A percentile compares a stretch with the other conserved stretches of the same genome.
These are phyloP conservation scores for Nemania serpens DNA, from an alignment of 2,329 filamentous ascomycete species.

Conservation along the genomic window DNA sequence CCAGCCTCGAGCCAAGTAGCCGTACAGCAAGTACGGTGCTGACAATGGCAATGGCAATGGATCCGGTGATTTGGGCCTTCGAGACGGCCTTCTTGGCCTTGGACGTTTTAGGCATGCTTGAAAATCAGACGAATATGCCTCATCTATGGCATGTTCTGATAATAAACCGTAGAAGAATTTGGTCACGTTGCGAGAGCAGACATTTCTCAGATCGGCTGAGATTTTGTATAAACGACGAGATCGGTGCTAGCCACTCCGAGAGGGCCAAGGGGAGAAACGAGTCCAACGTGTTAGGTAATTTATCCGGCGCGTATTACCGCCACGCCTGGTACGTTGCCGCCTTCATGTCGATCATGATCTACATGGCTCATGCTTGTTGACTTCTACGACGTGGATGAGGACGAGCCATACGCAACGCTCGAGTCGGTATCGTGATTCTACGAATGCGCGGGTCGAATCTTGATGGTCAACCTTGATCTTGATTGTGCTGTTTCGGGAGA, in stretches of 20 bases:
- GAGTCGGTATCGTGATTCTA: too few species aligned
- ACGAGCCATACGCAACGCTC: too few species aligned
- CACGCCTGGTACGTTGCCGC: neutral
- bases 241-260: conserved; percentile 17
- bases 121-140: neutral
- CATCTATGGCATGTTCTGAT: neutral
- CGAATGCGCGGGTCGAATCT: too few species aligned
- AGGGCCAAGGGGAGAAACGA: neutral
- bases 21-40: conserved; percentile 3
- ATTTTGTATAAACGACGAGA: too few species aligned
- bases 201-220: too few species aligned
- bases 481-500: too few species aligned
- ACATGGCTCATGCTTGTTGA: neutral
- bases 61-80: neutral
- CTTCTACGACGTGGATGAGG: neutral
- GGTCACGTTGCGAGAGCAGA: neutral
- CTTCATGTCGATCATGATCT: conserved; percentile 1
- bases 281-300: conserved; percentile 1
- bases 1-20: neutral
- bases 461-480: too few species aligned
- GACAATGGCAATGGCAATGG: conserved; percentile 4
- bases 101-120: conserved; percentile 3
- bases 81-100: neutral
- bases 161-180: neutral
- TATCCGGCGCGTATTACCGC: conserved; percentile 9